These are phyloP conservation scores for Halenospora varia DNA, from an alignment of 495 filamentous ascomycete genomes.

Conservation along the genomic window DNA sequence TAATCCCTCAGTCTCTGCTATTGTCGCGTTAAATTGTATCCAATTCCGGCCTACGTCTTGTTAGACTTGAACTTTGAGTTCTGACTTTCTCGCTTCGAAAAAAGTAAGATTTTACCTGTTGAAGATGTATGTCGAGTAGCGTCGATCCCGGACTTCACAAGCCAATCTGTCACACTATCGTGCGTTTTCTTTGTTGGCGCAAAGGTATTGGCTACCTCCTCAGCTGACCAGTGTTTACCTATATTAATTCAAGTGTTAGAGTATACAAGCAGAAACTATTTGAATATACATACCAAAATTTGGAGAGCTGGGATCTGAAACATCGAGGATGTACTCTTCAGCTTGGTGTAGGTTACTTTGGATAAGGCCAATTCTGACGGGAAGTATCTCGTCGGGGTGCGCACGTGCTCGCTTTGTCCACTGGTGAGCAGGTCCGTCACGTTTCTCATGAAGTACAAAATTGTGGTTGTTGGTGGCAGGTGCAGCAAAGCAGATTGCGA, in stretches of 20 bases:
- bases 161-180: neutral
- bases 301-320: conserved; percentile 26
- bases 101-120: neutral
- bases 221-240: neutral
- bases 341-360: conserved; percentile 31
- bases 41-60: neutral
- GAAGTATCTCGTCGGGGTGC: conserved; percentile 11
- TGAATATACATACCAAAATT: conserved; percentile 23
- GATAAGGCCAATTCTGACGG: conserved; percentile 27
- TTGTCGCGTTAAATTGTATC: neutral
- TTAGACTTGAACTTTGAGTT: neutral
- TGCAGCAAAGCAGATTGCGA: conserved; percentile 3
- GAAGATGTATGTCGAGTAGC: neutral
- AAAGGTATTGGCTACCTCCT: neutral
- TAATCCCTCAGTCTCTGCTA: neutral
- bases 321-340: conserved; percentile 26
- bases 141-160: neutral
- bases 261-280: neutral
- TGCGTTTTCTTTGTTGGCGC: neutral
- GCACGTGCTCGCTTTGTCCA: conserved; percentile 10
- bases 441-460: conserved; percentile 22
- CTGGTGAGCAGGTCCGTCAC: conserved; percentile 11
- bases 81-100: neutral
- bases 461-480: neutral
- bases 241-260: neutral